A percentile compares a stretch with the other conserved stretches of the same genome.
phyloP scores from a whole-genome alignment of 805 yeast genomes.

The Candida vartiovaarae region DNA sequence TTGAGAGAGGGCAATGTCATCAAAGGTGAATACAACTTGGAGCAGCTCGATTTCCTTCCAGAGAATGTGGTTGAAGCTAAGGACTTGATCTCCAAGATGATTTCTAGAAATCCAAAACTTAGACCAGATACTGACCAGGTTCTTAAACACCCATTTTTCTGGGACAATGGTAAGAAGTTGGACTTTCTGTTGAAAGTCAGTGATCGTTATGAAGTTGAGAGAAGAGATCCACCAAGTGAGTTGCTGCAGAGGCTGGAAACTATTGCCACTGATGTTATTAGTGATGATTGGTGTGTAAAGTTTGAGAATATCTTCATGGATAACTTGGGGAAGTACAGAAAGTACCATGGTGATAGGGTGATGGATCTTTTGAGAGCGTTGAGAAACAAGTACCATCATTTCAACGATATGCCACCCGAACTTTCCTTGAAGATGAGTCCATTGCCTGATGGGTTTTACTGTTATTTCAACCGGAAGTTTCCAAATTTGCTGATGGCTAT shows the following conservation, averaged over 20 bases:
- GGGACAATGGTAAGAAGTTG: constrained; percentile 67
- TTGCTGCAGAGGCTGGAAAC: constrained; percentile 50
- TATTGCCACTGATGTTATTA: constrained; percentile 42
- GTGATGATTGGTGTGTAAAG: constrained; percentile 69
- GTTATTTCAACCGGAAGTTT: constrained; percentile 65
- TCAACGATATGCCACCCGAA: constrained; percentile 73
- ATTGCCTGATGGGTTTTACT: constrained; percentile 77
- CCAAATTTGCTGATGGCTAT: constrained; percentile 75
- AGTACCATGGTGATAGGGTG: constrained; percentile 69
- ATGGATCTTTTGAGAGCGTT: constrained; percentile 86
- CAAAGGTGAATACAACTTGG: constrained; percentile 43
- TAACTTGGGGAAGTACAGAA: constrained; percentile 85
- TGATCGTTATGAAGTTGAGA: constrained; percentile 83
- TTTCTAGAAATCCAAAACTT: constrained; percentile 50
- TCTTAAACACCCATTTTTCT: constrained; percentile 81
- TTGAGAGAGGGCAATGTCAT: constrained; percentile 84
- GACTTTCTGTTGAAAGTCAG: constrained; percentile 83
- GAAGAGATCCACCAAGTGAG: constrained; percentile 70
- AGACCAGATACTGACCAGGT: constrained; percentile 70
- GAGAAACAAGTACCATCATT: constrained; percentile 92
- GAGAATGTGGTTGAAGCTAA: constrained; percentile 56
- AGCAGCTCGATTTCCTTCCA: constrained; percentile 16
- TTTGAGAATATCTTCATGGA: constrained; percentile 71
- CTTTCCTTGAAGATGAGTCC: constrained; percentile 66
- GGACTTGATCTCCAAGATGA: constrained; percentile 70